Evolutionary conservation across 2,329 filamentous ascomycete species (phyloP), one percentile per base, ranked within the genome.

Genomic region (Epichloe brachyelytri): DNA sequence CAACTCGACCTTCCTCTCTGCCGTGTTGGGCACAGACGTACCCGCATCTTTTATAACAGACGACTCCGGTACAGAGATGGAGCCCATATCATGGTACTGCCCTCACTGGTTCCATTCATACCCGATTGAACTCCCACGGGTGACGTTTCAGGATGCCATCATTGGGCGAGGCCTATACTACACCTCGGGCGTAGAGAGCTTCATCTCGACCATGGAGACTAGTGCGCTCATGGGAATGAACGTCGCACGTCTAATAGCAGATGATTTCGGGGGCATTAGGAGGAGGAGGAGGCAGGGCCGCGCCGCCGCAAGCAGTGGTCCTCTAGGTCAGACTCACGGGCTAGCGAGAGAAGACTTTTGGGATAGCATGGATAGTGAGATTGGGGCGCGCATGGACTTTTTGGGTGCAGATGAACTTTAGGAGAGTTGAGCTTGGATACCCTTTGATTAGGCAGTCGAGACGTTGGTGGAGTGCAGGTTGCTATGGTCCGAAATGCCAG

Each of bases 151-250:
- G 58, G 85, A 93, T 54, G 79, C 84, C 3, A 71, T 83, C 55
- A 64, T 96, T 3, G 82, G 79, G 5, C 67, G 76, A 6, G 79
- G 80, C 0, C 60, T 91, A 14, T 93, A 82, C 66, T 85, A 85
- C 62, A 85, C 82, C 0, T 81, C 79, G 11, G 82, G 80, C 2
- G 94, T 97, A 43, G 91, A 97, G 69, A 85, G 85, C 58, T 96
- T 98, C 64, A 94, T 97, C 58, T 93, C 86, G 10, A 95, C 89
- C 0, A 97, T 98, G 93, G 93, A 98, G 73, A 96, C 93, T 6
- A 95, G 83, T 64, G 86, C 88, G 1, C 68, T 97, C 58, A 93
- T 93, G 81, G 93, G 93, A 0, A 88, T 79, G 77, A 93, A 93
- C 62, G 82, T 93, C 19, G 88, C 87, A 8, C 76, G 74, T 55